phyloP scores from a whole-genome alignment of 495 filamentous ascomycete genomes.

The Aspergillus nanangensis region DNA sequence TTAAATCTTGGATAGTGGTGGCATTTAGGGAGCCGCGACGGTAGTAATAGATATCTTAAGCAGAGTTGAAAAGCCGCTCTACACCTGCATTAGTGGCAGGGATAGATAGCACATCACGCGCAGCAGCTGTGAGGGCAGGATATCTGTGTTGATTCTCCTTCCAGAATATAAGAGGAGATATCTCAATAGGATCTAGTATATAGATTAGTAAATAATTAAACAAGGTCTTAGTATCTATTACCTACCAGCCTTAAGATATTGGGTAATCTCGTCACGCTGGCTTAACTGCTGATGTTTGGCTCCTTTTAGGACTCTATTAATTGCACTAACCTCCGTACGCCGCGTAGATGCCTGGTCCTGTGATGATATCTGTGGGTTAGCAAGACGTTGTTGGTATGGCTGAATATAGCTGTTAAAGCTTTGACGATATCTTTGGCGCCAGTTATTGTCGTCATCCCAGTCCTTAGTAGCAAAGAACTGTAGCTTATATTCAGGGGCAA shows the following conservation, averaged over 20 bases:
- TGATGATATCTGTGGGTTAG: not conserved
- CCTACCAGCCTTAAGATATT: conserved; percentile 3
- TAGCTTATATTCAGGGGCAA: conserved; percentile 12
- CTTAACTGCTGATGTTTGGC: not conserved
- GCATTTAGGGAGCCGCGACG: too few relatives aligned
- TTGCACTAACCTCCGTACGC: not conserved
- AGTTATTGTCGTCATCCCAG: conserved; percentile 8
- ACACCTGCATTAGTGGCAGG: not conserved
- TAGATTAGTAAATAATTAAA: not conserved
- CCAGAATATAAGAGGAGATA: conserved; percentile 1
- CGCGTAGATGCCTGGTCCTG: not conserved
- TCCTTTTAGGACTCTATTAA: not conserved
- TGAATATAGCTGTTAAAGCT: conserved; percentile 3
- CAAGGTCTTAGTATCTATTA: not conserved
- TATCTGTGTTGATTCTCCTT: conserved; percentile 1
- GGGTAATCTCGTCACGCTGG: conserved; percentile 1
- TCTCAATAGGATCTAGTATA: not conserved
- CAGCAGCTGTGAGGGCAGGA: not conserved
- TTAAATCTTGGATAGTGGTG: conserved; percentile 5
- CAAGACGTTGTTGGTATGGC: not conserved
- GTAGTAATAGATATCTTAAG: not conserved
- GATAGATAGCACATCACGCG: too few relatives aligned
- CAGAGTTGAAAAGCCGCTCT: not conserved
- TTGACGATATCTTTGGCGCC: conserved; percentile 1
- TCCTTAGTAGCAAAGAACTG: conserved; percentile 12